A percentile compares a stretch with the other conserved stretches of the same genome.
Conservation (phyloP, 306 rosid species). For the Boehmeria nivea region DNA sequence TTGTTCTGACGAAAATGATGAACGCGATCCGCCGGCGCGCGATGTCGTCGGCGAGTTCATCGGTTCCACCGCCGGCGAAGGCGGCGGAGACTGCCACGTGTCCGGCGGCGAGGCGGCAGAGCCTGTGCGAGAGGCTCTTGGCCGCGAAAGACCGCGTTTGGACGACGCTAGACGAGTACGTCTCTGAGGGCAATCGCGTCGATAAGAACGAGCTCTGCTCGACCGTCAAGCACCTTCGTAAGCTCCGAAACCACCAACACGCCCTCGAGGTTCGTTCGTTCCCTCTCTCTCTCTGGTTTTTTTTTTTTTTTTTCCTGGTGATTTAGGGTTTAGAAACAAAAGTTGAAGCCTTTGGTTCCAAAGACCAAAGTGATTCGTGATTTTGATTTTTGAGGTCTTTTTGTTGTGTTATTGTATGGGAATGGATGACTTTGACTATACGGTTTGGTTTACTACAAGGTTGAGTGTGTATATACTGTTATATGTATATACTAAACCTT, state of each 20-base stretch:
- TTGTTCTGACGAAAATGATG: too few species aligned
- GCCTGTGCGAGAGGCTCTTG: slow-evolving; percentile 49
- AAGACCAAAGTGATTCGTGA: too few species aligned
- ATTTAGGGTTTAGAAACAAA: too few species aligned
- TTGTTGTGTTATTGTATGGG: too few species aligned
- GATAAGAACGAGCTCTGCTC: slow-evolving; percentile 36
- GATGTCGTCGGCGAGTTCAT: slow-evolving; percentile 29
- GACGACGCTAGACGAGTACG: slow-evolving; percentile 46
- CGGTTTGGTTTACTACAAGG: too few species aligned
- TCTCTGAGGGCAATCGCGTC: slow-evolving; percentile 50
- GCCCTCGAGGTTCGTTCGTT: slow-evolving; percentile 59
- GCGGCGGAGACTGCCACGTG: slow-evolving; percentile 10
- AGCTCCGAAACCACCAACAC: slow-evolving; percentile 34
- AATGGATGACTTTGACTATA: too few species aligned
- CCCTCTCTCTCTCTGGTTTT: not conserved
- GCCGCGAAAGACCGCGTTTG: slow-evolving; percentile 52
- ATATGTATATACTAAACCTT: too few species aligned
- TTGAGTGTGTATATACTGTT: too few species aligned
- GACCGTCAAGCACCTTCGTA: slow-evolving; percentile 56
- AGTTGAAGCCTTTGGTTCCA: too few species aligned
- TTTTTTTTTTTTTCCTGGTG: too few species aligned
- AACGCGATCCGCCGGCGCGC: slow-evolving; percentile 15
- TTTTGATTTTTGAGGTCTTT: too few species aligned
- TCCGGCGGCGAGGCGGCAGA: not conserved
- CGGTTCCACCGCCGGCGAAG: too few species aligned